These are phyloP conservation scores for Alloteropsis semialata DNA, from an alignment of 176 grass and related monocot genomes.

Conservation along the genomic window DNA sequence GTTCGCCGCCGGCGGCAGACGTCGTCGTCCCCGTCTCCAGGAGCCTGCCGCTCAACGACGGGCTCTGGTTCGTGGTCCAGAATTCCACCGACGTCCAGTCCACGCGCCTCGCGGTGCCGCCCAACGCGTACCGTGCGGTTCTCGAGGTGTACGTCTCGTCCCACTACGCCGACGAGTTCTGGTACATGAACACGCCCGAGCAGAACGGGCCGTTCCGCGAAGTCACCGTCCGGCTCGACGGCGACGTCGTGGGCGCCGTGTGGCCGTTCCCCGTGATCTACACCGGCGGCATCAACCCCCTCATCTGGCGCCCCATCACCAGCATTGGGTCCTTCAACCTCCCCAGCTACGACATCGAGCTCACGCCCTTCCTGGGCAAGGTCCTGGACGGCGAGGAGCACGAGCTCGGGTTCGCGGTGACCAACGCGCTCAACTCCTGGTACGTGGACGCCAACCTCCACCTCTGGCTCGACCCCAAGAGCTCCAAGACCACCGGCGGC, in stretches of 20 bases:
- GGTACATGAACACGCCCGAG: slow-evolving; percentile 90
- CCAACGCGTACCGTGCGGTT: slow-evolving; percentile 75
- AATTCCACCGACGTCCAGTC: slow-evolving; percentile 66
- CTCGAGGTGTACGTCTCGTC: slow-evolving; percentile 92
- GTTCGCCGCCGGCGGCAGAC: slow-evolving; percentile 36
- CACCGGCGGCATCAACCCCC: slow-evolving; percentile 80
- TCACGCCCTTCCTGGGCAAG: slow-evolving; percentile 83
- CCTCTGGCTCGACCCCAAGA: slow-evolving; percentile 77
- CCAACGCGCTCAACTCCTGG: slow-evolving; percentile 68
- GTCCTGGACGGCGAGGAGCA: slow-evolving; percentile 63
- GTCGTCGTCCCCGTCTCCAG: slow-evolving; percentile 67
- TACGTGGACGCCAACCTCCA: slow-evolving; percentile 88
- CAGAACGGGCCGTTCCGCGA: slow-evolving; percentile 88
- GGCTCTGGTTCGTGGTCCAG: slow-evolving; percentile 75
- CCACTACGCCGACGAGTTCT: slow-evolving; percentile 84
- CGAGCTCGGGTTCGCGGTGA: slow-evolving; percentile 77
- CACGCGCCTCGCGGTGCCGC: slow-evolving; percentile 42
- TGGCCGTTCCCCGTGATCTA: slow-evolving; percentile 98
- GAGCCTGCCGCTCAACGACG: slow-evolving; percentile 56
- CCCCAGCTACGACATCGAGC: slow-evolving; percentile 83
- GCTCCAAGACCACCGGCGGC: slow-evolving; percentile 37
- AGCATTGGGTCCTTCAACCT: slow-evolving; percentile 91
- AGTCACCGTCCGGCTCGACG: slow-evolving; percentile 64
- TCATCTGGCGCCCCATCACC: slow-evolving; percentile 94
- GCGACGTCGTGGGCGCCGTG: slow-evolving; percentile 65